Conservation (phyloP, 257 asterid species). For the Scutellaria baicalensis region DNA sequence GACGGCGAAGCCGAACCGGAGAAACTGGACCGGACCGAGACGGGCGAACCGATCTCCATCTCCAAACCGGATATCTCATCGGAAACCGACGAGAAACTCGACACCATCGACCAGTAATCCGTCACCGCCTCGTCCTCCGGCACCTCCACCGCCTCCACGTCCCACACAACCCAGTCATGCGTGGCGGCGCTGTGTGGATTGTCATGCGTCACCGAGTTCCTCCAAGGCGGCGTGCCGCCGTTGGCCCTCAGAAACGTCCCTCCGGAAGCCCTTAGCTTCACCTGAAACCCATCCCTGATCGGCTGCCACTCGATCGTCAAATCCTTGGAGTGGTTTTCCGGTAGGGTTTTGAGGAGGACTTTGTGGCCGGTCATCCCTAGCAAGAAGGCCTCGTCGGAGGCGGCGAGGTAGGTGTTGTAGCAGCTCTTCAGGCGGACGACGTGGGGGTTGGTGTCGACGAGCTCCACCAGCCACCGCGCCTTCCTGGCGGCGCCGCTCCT, state of each 20-base stretch:
- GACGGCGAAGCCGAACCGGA: conserved; percentile 37
- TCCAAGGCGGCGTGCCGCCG: conserved; percentile 98
- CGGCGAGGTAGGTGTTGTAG: conserved; percentile 60
- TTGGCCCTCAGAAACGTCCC: conserved; percentile 77
- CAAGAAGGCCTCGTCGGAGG: conserved; percentile 50
- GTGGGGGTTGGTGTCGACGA: conserved; percentile 39
- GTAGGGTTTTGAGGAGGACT: conserved; percentile 37
- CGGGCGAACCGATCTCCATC: conserved; percentile 31
- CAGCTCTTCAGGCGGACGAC: conserved; percentile 67
- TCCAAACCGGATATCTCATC: conserved; percentile 70
- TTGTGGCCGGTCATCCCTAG: conserved; percentile 82
- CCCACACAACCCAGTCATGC: conserved; percentile 72
- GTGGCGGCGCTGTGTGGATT: conserved; percentile 40
- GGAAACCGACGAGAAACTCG: conserved; percentile 74
- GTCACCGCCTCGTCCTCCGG: conserved; percentile 58
- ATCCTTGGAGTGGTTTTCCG: conserved; percentile 30
- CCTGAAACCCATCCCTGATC: conserved; percentile 75
- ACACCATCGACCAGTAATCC: conserved; percentile 67
- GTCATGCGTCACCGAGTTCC: conserved; percentile 80
- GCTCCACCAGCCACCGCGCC: conserved; percentile 85
- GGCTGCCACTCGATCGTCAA: conserved; percentile 67
- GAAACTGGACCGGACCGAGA: conserved; percentile 41
- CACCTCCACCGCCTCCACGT: conserved; percentile 61
- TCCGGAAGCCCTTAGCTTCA: conserved; percentile 43
- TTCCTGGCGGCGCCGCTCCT: conserved; percentile 41